These are phyloP conservation scores for Neopestalotiopsis sp. DNA, from an alignment of 2,329 filamentous ascomycete genomes.

Conservation along the genomic window DNA sequence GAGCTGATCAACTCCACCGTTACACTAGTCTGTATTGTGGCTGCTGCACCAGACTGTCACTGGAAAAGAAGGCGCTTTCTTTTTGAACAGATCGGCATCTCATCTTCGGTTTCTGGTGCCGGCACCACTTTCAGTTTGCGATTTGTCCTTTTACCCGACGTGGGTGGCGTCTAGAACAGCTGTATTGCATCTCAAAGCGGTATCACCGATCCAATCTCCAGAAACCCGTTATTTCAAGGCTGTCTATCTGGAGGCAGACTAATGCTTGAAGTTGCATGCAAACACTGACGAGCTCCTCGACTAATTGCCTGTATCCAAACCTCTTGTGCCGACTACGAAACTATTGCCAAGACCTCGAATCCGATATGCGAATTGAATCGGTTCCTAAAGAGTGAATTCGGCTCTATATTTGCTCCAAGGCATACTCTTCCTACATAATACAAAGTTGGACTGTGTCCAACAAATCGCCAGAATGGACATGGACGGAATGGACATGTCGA, in stretches of 20 bases:
- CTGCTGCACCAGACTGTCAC: not conserved
- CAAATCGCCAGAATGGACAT: conserved; percentile 29
- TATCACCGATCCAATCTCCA: not conserved
- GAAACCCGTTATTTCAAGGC: not conserved
- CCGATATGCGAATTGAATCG: not conserved
- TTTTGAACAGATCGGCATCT: not conserved
- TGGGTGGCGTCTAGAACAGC: not conserved
- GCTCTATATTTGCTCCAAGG: not conserved
- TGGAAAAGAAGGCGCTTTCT: not conserved
- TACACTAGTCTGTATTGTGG: not conserved
- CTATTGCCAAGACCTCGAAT: not conserved
- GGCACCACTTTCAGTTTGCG: not conserved
- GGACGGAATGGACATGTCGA: conserved; percentile 28
- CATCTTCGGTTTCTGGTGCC: not conserved
- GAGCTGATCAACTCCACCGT: not conserved
- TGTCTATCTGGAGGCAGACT: not conserved
- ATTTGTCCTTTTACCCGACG: not conserved
- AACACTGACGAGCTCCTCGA: not conserved
- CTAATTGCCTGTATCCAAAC: not conserved
- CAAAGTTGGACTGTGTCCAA: not conserved
- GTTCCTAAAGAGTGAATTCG: not conserved
- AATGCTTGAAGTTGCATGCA: not conserved
- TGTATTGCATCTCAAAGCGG: not conserved
- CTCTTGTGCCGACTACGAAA: not conserved
- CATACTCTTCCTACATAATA: not conserved